Evolutionary conservation across 345 rosid species (phyloP).

Genomic region (Moringa oleifera): DNA sequence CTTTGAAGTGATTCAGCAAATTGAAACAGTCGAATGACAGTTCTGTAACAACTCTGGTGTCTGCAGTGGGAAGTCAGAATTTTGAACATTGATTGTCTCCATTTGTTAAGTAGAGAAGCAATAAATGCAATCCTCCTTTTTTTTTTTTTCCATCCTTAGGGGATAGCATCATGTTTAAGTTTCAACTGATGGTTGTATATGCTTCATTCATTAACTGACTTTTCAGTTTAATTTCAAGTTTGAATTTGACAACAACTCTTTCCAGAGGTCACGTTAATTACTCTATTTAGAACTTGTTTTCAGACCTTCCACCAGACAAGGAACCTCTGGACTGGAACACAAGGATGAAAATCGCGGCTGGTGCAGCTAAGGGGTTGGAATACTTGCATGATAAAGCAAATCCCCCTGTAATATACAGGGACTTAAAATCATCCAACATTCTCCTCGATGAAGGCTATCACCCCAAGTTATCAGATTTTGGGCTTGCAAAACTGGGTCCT

Average conservation of each 20-base stretch:
- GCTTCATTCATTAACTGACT: neutral
- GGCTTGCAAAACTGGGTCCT: slow-evolving; percentile 94
- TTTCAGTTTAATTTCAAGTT: neutral
- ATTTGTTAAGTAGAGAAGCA: no score
- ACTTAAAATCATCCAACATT: slow-evolving; percentile 90
- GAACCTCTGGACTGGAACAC: slow-evolving; percentile 95
- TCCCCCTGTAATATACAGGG: slow-evolving; percentile 96
- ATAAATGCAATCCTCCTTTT: neutral
- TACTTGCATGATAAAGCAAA: slow-evolving; percentile 94
- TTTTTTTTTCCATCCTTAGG: no score
- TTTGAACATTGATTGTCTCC: no score
- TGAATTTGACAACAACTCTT: slow-evolving; percentile 5
- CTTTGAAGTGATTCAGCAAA: neutral
- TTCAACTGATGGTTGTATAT: slow-evolving; percentile 3
- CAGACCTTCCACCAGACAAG: slow-evolving; percentile 81
- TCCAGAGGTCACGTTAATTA: slow-evolving; percentile 1
- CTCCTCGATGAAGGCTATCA: slow-evolving; percentile 88
- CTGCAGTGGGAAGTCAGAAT: neutral
- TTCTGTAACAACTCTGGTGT: neutral
- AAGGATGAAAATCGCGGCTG: slow-evolving; percentile 97
- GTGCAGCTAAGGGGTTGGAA: slow-evolving; percentile 96
- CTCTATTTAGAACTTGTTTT: slow-evolving; percentile 11
- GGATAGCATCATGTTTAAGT: neutral
- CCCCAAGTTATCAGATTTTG: slow-evolving; percentile 95
- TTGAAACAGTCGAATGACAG: neutral